Conservation (phyloP, 352 stramenopile species). For the Phytophthora citrophthora region DNA sequence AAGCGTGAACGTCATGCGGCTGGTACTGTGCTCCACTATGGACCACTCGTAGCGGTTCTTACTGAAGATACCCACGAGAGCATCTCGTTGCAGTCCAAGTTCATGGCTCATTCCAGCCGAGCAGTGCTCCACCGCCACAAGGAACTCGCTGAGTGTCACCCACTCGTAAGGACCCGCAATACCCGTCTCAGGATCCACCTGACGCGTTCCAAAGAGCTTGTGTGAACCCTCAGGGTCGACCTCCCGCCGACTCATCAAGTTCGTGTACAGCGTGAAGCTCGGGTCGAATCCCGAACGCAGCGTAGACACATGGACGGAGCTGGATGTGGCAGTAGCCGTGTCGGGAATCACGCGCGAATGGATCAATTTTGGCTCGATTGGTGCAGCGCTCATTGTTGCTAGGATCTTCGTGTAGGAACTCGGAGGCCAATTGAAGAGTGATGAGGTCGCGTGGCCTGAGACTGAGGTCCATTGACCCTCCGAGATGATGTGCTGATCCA, state of each 20-base stretch:
- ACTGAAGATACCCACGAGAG: conserved; percentile 74
- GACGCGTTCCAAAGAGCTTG: conserved; percentile 63
- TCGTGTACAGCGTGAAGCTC: conserved; percentile 64
- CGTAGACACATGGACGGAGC: conserved; percentile 40
- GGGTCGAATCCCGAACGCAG: conserved; percentile 41
- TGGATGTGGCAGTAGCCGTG: conserved; percentile 38
- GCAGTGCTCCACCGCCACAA: conserved; percentile 50
- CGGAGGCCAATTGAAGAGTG: conserved; percentile 10
- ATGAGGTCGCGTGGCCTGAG: conserved; percentile 1
- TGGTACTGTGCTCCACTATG: conserved; percentile 72
- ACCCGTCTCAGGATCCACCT: conserved; percentile 42
- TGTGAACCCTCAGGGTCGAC: conserved; percentile 55
- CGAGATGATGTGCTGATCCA: neutral
- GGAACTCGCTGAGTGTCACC: conserved; percentile 69
- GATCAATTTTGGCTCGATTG: conserved; percentile 3
- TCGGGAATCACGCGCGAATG: conserved; percentile 28
- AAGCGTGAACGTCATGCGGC: conserved; percentile 73
- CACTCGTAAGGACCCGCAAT: conserved; percentile 55
- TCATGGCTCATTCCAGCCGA: conserved; percentile 48
- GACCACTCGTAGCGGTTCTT: conserved; percentile 86
- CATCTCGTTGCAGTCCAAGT: conserved; percentile 48
- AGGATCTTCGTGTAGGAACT: neutral
- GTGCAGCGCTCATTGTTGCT: conserved; percentile 8
- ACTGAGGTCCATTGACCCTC: conserved; percentile 3
- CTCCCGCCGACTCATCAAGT: conserved; percentile 48